Evolutionary conservation across 192 early-diverging fungal genomes (phyloP), one percentile per base, ranked within the genome.

Genomic region (Backusella westeae): DNA sequence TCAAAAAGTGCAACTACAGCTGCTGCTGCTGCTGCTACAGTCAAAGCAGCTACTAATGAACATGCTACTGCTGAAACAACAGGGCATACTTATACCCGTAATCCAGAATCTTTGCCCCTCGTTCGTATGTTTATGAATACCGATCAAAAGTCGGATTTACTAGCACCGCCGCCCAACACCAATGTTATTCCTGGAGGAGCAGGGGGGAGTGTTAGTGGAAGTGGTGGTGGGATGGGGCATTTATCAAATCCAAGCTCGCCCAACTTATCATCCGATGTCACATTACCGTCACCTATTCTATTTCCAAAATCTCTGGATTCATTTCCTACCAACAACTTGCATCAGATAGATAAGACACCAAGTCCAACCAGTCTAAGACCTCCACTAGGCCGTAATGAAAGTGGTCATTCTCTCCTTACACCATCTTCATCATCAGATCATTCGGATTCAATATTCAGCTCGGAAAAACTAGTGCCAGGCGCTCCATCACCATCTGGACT

Each of bases 91-190:
- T 42, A 76, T 71, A 65, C 69, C 34, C 75, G 78, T 10, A 74
- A 77, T 67, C 77, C 72, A 19, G 73, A 80, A 44, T 74, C 80
- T 14, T 67, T 72, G 36, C 82, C 82, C 1, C 78, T 83, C 5
- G 75, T 79, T 4, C 75, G 82, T 1, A 23, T 83, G 34, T 83
- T 83, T 74, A 71, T 65, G 52, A 76, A 69, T 34, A 41, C 32
- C 5, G 38, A 71, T 19, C 70, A 71, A 49, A 71, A 49, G 2
- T 36, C 70, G 6, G 70, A 63, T 29, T 63, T 63, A 63, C 23
- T 63, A 63, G 56, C 56, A 29, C 56, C 23, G 26, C 23, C 26
- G 12, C 56, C 9, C 12, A 63, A 63, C 12, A 63, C 56, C 19
- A 63, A 63, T 29, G 14, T 63, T 26, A 29, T 26, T 63, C 2